Percentiles rank a stretch among this genome's conserved stretches.
phyloP scores from a whole-genome alignment of 2,329 filamentous ascomycete species.

The Chaetomium sp. region DNA sequence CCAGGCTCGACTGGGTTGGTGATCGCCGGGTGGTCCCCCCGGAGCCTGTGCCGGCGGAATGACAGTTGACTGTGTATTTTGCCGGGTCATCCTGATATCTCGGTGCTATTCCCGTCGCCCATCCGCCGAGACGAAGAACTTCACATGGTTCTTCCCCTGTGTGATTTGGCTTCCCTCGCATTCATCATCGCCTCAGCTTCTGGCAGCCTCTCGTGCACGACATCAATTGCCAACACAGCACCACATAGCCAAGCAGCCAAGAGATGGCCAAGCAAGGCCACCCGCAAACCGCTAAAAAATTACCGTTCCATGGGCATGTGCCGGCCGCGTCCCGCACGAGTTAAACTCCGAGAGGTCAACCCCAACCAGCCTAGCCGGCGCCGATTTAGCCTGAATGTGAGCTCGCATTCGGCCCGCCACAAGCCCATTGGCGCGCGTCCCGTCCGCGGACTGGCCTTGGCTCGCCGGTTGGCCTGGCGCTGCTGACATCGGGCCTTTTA shows the following conservation, averaged over 20 bases:
- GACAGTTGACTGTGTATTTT: constrained; percentile 2
- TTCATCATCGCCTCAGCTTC: neutral
- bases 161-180: neutral
- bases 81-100: neutral
- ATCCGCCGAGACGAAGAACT: neutral
- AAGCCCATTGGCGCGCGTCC: constrained; percentile 8
- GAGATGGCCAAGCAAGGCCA: neutral
- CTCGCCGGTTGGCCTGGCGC: neutral
- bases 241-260: constrained; percentile 1
- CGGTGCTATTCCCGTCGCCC: neutral
- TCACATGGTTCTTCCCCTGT: neutral
- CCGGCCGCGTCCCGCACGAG: constrained; percentile 9
- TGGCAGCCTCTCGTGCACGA: neutral
- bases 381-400: constrained; percentile 22
- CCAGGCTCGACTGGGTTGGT: constrained; percentile 17
- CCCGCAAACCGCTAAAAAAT: neutral
- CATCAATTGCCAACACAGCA: neutral
- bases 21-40: constrained; percentile 9
- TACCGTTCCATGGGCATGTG: neutral
- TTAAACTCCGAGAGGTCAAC: constrained; percentile 10
- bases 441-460: no score
- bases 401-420: constrained; percentile 8
- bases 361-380: neutral
- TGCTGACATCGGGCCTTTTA: constrained; percentile 17
- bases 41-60: neutral